These are phyloP conservation scores for baker's yeast (Saccharomyces cerevisiae) DNA, from an alignment of 805 yeast species.

Conservation along the genomic window DNA sequence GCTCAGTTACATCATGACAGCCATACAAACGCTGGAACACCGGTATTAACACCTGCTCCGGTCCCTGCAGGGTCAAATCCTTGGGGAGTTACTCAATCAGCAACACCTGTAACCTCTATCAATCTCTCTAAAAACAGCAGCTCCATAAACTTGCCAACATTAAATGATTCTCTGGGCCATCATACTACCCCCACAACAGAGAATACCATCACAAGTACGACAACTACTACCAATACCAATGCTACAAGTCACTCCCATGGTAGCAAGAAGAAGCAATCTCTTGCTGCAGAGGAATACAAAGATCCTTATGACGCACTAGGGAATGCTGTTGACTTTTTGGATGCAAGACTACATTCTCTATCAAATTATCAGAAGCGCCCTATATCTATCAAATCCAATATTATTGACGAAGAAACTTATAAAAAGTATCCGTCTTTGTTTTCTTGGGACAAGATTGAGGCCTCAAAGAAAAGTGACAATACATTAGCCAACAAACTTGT, in stretches of 20 bases:
- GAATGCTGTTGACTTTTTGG: conserved; percentile 40
- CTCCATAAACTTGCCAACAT: conserved; percentile 24
- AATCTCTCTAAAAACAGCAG: conserved; percentile 20
- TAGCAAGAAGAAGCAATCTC: conserved; percentile 27
- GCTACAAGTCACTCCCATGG: conserved; percentile 24
- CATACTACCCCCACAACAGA: conserved; percentile 1
- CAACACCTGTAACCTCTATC: conserved; percentile 23
- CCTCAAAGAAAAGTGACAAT: conserved; percentile 29
- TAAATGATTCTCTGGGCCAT: conserved; percentile 16
- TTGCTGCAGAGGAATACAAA: conserved; percentile 31
- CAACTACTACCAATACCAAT: conserved; percentile 14
- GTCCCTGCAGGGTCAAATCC: conserved; percentile 28
- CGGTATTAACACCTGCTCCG: conserved; percentile 28
- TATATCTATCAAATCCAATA: conserved; percentile 33
- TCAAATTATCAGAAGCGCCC: conserved; percentile 30
- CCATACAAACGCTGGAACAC: conserved; percentile 14
- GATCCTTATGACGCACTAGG: conserved; percentile 41
- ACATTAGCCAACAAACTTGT: conserved; percentile 29
- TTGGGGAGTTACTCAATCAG: conserved; percentile 29
- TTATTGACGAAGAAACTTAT: conserved; percentile 24
- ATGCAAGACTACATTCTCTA: conserved; percentile 39
- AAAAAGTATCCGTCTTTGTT: conserved; percentile 40
- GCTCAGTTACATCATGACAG: conserved; percentile 22
- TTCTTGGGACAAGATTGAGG: conserved; percentile 35
- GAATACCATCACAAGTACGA: conserved; percentile 2